Evolutionary conservation across 2,329 filamentous ascomycete species (phyloP).

Genomic region (Furcasterigmium sp.): DNA sequence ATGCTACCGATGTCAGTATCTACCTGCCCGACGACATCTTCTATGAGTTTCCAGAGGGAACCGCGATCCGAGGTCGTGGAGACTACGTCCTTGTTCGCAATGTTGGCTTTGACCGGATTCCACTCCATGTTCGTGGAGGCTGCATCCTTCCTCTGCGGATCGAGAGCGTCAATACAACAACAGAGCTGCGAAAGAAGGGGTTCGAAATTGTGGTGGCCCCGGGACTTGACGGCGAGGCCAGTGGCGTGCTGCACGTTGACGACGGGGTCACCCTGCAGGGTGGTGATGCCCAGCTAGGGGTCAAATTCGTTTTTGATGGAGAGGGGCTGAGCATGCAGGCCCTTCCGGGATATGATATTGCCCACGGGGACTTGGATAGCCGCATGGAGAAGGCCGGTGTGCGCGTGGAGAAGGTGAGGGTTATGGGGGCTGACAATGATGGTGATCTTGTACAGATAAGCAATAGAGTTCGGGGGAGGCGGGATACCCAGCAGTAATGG

Average conservation of each 20-base stretch:
- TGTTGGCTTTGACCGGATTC: constrained; percentile 41
- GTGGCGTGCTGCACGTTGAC: constrained; percentile 65
- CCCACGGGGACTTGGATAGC: background rate
- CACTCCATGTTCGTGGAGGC: constrained; percentile 66
- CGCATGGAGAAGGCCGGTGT: background rate
- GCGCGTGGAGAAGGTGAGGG: background rate
- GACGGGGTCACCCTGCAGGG: constrained; percentile 51
- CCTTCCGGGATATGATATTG: background rate
- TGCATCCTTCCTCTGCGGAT: constrained; percentile 59
- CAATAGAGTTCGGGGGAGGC: background rate
- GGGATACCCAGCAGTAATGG: no score
- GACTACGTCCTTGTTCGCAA: constrained; percentile 22
- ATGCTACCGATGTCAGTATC: constrained; percentile 55
- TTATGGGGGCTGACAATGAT: background rate
- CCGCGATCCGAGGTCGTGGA: constrained; percentile 34
- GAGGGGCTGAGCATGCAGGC: background rate
- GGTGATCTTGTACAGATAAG: background rate
- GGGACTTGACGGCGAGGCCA: constrained; percentile 47
- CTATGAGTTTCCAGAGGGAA: constrained; percentile 78
- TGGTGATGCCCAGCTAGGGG: background rate
- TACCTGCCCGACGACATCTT: constrained; percentile 68
- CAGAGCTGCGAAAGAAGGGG: constrained; percentile 54
- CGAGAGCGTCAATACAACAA: constrained; percentile 62
- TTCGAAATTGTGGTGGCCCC: constrained; percentile 65
- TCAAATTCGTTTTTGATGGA: background rate